A percentile compares a stretch with the other conserved stretches of the same genome.
These are phyloP conservation scores for Pichia sp. DNA, from an alignment of 1,139 yeast genomes.

Conservation along the genomic window DNA sequence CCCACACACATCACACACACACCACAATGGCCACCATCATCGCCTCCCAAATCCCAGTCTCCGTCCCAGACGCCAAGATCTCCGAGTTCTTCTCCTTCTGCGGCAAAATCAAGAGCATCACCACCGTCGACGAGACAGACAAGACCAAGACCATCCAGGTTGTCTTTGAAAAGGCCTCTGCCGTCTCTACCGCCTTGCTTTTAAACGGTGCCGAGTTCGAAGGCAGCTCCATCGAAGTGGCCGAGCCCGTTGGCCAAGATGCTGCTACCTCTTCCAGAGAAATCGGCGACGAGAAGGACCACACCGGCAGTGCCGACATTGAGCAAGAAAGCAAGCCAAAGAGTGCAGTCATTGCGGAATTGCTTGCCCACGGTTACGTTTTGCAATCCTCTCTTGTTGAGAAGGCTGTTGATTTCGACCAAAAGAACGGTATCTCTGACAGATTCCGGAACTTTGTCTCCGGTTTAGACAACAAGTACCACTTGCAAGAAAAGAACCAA, in stretches of 20 bases:
- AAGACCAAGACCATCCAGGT: constrained; percentile 45
- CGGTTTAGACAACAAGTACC: constrained; percentile 57
- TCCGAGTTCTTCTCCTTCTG: constrained; percentile 74
- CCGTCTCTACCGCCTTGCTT: constrained; percentile 70
- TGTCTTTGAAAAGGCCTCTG: constrained; percentile 56
- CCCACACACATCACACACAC: not conserved
- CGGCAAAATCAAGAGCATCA: constrained; percentile 58
- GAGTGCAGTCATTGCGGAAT: constrained; percentile 72
- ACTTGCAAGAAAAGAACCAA: constrained; percentile 52
- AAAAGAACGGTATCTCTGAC: constrained; percentile 58
- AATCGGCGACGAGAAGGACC: constrained; percentile 10
- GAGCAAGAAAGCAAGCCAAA: constrained; percentile 80
- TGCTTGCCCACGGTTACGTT: constrained; percentile 68
- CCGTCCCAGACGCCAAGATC: constrained; percentile 54
- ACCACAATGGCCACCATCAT: constrained; percentile 39
- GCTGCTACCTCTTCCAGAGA: not conserved
- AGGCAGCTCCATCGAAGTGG: constrained; percentile 35
- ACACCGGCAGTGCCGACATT: constrained; percentile 40
- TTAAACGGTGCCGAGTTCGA: constrained; percentile 75
- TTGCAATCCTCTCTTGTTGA: constrained; percentile 62
- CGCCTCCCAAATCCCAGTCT: constrained; percentile 59
- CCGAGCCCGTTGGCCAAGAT: constrained; percentile 16
- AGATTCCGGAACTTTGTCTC: constrained; percentile 56
- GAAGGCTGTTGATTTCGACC: constrained; percentile 60
- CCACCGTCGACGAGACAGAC: constrained; percentile 35